Conservation (phyloP, 371 early-diverging fungal species). For the Mortierella sp. region DNA sequence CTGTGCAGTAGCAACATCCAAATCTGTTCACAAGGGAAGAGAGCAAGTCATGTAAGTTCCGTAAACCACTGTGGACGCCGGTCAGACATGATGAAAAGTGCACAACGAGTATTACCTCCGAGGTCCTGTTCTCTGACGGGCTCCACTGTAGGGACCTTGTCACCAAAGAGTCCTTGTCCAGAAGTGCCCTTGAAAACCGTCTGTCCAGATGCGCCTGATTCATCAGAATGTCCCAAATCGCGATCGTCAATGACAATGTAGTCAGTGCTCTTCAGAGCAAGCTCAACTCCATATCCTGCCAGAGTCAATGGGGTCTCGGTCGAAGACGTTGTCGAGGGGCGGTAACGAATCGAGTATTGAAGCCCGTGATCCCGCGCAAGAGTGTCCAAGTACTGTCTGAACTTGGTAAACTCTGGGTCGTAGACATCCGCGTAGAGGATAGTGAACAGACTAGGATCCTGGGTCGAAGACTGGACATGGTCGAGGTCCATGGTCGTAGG, state of each 20-base stretch:
- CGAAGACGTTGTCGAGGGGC: slow-evolving; percentile 52
- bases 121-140: slow-evolving; percentile 73
- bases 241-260: slow-evolving; percentile 96
- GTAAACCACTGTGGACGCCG: neutral
- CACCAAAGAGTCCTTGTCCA: slow-evolving; percentile 39
- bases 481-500: slow-evolving; percentile 53
- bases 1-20: slow-evolving; percentile 79
- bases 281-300: slow-evolving; percentile 92
- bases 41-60: neutral
- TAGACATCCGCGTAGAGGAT: slow-evolving; percentile 69
- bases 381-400: slow-evolving; percentile 58
- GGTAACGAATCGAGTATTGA: slow-evolving; percentile 68
- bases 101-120: slow-evolving; percentile 48
- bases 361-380: slow-evolving; percentile 52
- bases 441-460: slow-evolving; percentile 25
- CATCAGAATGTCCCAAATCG: slow-evolving; percentile 60
- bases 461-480: slow-evolving; percentile 63
- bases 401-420: slow-evolving; percentile 59
- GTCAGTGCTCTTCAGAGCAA: slow-evolving; percentile 94
- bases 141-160: slow-evolving; percentile 67
- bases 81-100: neutral
- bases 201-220: slow-evolving; percentile 27
- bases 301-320: slow-evolving; percentile 61
- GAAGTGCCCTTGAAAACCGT: slow-evolving; percentile 27
- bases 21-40: slow-evolving; percentile 37